These are phyloP conservation scores for Salicornia ramosissima DNA, from an alignment of 148 eudicot species.

Conservation along the genomic window DNA sequence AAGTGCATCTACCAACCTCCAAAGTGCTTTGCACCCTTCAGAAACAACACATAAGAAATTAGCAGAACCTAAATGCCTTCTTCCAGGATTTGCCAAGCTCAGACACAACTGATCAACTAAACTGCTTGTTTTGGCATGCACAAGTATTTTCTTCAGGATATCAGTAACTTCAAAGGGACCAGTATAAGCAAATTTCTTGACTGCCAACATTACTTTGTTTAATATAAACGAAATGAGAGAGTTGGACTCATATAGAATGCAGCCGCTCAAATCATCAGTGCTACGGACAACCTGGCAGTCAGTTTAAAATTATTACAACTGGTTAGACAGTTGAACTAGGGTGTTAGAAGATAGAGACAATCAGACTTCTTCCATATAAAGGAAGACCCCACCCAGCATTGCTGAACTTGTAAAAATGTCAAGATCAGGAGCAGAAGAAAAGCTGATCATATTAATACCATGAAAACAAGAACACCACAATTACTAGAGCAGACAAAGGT, in stretches of 20 bases:
- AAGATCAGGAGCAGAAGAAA: too few species aligned
- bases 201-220: constrained; percentile 54
- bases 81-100: constrained; percentile 68
- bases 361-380: too few species aligned
- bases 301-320: too few species aligned
- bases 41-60: constrained; percentile 79
- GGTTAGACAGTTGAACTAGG: too few species aligned
- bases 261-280: constrained; percentile 63
- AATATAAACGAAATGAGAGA: constrained; percentile 69
- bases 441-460: too few species aligned
- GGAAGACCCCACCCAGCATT: too few species aligned
- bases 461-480: too few species aligned
- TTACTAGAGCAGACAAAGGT: too few species aligned
- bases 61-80: constrained; percentile 78
- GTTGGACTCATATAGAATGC: constrained; percentile 66
- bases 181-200: constrained; percentile 50
- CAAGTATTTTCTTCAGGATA: constrained; percentile 59
- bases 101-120: constrained; percentile 55
- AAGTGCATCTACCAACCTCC: constrained; percentile 69
- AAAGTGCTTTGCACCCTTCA: constrained; percentile 81
- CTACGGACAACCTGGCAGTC: constrained; percentile 57
- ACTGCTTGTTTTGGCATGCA: constrained; percentile 66
- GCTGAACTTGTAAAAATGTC: too few species aligned
- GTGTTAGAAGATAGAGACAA: too few species aligned
- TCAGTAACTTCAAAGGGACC: constrained; percentile 29